Evolutionary conservation across 495 filamentous ascomycete species (phyloP), one percentile per base, ranked within the genome.

Genomic region (Bryoglossum gracile): DNA sequence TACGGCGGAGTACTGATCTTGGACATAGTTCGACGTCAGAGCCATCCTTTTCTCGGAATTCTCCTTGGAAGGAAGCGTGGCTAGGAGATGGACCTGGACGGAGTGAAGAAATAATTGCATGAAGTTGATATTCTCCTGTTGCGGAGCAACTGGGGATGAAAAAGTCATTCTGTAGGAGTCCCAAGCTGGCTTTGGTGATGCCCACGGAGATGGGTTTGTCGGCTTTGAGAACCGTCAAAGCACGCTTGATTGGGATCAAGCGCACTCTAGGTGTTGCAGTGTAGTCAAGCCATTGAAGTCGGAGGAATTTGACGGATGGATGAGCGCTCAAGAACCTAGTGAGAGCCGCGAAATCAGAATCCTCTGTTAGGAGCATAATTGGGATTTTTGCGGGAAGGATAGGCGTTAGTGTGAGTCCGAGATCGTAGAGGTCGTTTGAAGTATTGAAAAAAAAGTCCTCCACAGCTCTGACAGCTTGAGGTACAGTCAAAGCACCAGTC

Each of bases 241-340:
- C 87, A 48, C 81, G 78, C 2, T 67, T 65, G 18, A 88, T 70
- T 0, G 87, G 86, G 6, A 94, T 62, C 46, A 91, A 70, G 0
- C 87, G 80, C 32, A 81, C 71, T n/a, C 85, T 77, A 0, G 78
- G 57, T 2, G 73, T 80, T 10, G 77, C 78, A 5, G 86, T 90
- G 61, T 86, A 88, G 61, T 94, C 89, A 22, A 87, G 63, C 77
- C 83, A 94, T 65, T 87, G 82, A 43, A 92, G 72, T 46, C 84
- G 80, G 32, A 89, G 57, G 45, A 77, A 85, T 44, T 78, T 74
- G 30, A 69, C 58, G 0, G 61, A 51, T 3, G 57, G 50, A 52
- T 75, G 56, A 32, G 65, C 38, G 5, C 60, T 44, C 4, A 74
- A 54, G 51, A 72, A 69, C 1, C 18, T 18, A 13, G 23, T 48